phyloP scores from a whole-genome alignment of 176 grass and related monocot genomes.

The Aegilops bicornis region DNA sequence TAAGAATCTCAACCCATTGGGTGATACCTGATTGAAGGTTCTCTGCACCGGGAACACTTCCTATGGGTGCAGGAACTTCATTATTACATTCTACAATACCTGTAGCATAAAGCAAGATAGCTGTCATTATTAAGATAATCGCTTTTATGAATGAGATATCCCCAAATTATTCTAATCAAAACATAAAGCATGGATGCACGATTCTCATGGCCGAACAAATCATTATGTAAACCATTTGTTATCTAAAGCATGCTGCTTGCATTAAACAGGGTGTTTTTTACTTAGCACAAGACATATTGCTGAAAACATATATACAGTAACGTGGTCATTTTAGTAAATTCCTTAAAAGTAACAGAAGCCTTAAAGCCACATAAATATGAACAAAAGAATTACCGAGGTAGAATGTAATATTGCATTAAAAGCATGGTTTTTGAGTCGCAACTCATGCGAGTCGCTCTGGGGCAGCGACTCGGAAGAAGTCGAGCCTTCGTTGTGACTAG shows the following conservation, averaged over 20 bases:
- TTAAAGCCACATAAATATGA: background rate
- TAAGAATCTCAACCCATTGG: constrained; percentile 53
- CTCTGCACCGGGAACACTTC: background rate
- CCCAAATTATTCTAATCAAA: background rate
- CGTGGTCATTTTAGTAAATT: background rate
- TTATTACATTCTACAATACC: constrained; percentile 2
- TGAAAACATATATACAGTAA: background rate
- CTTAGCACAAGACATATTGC: background rate
- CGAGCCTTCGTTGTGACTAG: too few relatives aligned
- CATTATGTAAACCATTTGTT: background rate
- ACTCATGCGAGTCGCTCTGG: too few relatives aligned
- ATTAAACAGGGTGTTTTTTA: background rate
- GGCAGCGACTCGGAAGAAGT: too few relatives aligned
- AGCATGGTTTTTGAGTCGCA: too few relatives aligned
- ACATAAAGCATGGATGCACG: background rate
- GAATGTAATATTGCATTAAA: too few relatives aligned
- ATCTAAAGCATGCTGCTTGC: background rate
- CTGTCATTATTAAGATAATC: background rate
- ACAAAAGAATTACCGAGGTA: background rate
- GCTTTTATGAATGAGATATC: background rate
- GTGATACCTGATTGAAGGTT: constrained; percentile 23
- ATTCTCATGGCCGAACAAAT: background rate
- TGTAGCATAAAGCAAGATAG: constrained; percentile 11
- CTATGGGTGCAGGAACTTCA: constrained; percentile 1
- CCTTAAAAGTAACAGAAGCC: background rate